Conservation (phyloP, 345 rosid species). For the Gynandropsis gynandra region DNA sequence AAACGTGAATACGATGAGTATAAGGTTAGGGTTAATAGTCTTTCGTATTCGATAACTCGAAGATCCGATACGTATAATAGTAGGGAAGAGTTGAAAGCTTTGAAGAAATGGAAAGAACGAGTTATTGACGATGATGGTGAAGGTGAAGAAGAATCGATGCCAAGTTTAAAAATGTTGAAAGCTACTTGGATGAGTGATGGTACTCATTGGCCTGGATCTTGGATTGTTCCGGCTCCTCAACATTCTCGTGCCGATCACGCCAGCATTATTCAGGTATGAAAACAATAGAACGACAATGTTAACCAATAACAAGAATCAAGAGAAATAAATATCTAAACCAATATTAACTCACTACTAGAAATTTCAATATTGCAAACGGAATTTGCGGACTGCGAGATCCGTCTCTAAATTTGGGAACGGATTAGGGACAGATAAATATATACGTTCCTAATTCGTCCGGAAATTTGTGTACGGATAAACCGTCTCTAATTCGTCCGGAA, state of each 20-base stretch:
- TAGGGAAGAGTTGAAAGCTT: slow-evolving; percentile 57
- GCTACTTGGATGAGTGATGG: slow-evolving; percentile 91
- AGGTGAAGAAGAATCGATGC: slow-evolving; percentile 34
- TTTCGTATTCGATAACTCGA: slow-evolving; percentile 58
- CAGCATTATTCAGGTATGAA: slow-evolving; percentile 59
- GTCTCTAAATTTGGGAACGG: no score
- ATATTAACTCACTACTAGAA: no score
- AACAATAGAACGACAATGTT: no score
- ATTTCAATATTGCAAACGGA: no score
- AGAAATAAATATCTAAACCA: no score
- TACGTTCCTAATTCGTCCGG: no score
- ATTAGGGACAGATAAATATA: no score
- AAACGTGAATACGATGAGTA: slow-evolving; percentile 78
- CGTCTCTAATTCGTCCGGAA: no score
- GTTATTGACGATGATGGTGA: slow-evolving; percentile 25
- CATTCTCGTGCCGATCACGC: slow-evolving; percentile 77
- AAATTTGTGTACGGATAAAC: no score
- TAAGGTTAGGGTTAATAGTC: slow-evolving; percentile 64
- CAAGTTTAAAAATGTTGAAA: slow-evolving; percentile 51
- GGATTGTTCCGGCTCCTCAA: slow-evolving; percentile 50
- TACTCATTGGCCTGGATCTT: slow-evolving; percentile 80
- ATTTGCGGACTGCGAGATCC: no score
- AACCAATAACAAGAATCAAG: no score
- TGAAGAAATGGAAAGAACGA: slow-evolving; percentile 52
- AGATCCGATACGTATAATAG: slow-evolving; percentile 74